Conservation (phyloP, 2,329 filamentous ascomycete species). For the Coniochaeta hoffmannii region DNA sequence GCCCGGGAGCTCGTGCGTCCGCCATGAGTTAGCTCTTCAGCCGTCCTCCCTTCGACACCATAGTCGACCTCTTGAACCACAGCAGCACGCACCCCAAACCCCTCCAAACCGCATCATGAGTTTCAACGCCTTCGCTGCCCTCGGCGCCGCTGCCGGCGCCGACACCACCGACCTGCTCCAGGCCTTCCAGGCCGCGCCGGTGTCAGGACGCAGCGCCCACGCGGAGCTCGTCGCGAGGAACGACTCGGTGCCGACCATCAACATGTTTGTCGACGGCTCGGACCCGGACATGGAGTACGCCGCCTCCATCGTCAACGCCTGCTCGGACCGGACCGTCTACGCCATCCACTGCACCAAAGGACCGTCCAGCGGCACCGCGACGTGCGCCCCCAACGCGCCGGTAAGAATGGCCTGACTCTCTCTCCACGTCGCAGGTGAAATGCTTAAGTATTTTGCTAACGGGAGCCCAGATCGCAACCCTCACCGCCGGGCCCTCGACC, state of each 20-base stretch:
- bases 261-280: constrained; percentile 6
- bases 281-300: neutral
- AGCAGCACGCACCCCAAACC: too few relatives aligned
- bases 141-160: neutral
- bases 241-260: constrained; percentile 6
- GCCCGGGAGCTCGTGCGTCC: too few relatives aligned
- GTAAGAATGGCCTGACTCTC: too few relatives aligned
- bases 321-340: constrained; percentile 4
- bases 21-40: too few relatives aligned
- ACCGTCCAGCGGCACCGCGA: neutral
- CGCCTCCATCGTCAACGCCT: constrained; percentile 6
- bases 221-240: constrained; percentile 4
- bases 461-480: neutral
- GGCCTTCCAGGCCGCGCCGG: constrained; percentile 3
- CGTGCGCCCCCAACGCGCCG: constrained; percentile 1
- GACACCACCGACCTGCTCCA: constrained; percentile 4
- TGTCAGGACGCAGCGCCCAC: constrained; percentile 1
- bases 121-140: neutral
- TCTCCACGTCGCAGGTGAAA: neutral
- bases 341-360: constrained; percentile 6
- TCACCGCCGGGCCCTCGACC: constrained; percentile 1
- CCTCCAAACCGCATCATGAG: constrained; percentile 2
- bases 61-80: too few relatives aligned
- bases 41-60: too few relatives aligned
- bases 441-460: neutral